Evolutionary conservation across 2,329 filamentous ascomycete genomes (phyloP).

Genomic region (Akanthomyces muscarius): DNA sequence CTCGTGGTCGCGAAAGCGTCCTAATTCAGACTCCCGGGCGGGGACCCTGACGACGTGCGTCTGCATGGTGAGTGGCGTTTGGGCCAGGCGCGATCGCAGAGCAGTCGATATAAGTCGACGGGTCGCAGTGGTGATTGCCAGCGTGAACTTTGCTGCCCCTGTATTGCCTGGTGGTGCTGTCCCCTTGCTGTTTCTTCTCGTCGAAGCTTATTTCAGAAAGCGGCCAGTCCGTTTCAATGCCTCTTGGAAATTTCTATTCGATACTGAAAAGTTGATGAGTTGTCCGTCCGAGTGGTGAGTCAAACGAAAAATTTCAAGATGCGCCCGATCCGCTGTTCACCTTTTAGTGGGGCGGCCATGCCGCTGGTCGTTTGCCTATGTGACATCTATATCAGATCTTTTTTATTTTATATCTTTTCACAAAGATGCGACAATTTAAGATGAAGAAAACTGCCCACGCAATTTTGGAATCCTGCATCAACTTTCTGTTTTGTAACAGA

Average conservation of each 20-base stretch:
- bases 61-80: constrained; percentile 31
- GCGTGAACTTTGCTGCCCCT: neutral
- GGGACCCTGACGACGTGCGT: constrained; percentile 38
- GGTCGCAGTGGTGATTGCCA: constrained; percentile 7
- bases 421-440: too few relatives aligned
- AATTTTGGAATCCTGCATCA: too few relatives aligned
- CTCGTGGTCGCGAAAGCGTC: constrained; percentile 29
- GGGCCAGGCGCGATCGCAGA: constrained; percentile 9
- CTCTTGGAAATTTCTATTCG: neutral
- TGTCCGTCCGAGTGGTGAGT: constrained; percentile 3
- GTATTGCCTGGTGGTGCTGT: neutral
- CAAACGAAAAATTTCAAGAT: constrained; percentile 16
- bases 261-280: neutral
- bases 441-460: too few relatives aligned
- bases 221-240: neutral
- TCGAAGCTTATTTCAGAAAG: neutral
- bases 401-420: too few relatives aligned
- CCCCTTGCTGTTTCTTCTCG: neutral
- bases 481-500: too few relatives aligned
- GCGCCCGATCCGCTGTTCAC: neutral
- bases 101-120: constrained; percentile 18
- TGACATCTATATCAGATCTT: too few relatives aligned
- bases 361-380: neutral
- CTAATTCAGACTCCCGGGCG: constrained; percentile 28
- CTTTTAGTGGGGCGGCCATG: constrained; percentile 14